Conservation (phyloP, 2,329 filamentous ascomycete genomes). For the Curvularia verruculosa region DNA sequence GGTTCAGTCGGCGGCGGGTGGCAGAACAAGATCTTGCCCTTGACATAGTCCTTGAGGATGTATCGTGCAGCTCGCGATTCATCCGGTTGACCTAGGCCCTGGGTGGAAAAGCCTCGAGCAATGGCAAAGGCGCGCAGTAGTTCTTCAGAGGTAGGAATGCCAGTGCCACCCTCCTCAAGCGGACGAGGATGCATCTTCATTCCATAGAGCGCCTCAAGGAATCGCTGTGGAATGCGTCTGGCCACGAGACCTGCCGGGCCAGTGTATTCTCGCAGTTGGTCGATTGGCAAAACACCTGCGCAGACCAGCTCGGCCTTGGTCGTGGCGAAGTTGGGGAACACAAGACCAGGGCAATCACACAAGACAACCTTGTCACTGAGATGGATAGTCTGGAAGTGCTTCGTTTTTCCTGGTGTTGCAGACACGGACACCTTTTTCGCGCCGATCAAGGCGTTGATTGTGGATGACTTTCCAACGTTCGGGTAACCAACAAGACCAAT, state of each 20-base stretch:
- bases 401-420: slow-evolving; percentile 95
- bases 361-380: slow-evolving; percentile 87
- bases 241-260: slow-evolving; percentile 85
- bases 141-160: slow-evolving; percentile 82
- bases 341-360: slow-evolving; percentile 97
- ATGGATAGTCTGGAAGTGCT: slow-evolving; percentile 98
- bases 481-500: slow-evolving; percentile 97
- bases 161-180: slow-evolving; percentile 90
- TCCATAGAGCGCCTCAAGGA: slow-evolving; percentile 92
- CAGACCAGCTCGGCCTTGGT: slow-evolving; percentile 97
- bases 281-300: slow-evolving; percentile 93
- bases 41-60: slow-evolving; percentile 96
- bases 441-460: slow-evolving; percentile 98
- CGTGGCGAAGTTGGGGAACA: slow-evolving; percentile 96
- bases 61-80: slow-evolving; percentile 89
- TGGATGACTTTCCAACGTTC: slow-evolving; percentile 98
- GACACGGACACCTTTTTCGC: slow-evolving; percentile 99
- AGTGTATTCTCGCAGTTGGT: slow-evolving; percentile 91
- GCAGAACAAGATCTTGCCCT: slow-evolving; percentile 90
- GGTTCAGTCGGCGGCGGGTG: slow-evolving; percentile 77
- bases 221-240: slow-evolving; percentile 81
- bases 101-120: slow-evolving; percentile 88
- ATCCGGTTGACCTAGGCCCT: slow-evolving; percentile 88
- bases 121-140: slow-evolving; percentile 83
- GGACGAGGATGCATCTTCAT: slow-evolving; percentile 84